Conservation (phyloP, 2,329 filamentous ascomycete species). For the Pleoardoris graminearum region DNA sequence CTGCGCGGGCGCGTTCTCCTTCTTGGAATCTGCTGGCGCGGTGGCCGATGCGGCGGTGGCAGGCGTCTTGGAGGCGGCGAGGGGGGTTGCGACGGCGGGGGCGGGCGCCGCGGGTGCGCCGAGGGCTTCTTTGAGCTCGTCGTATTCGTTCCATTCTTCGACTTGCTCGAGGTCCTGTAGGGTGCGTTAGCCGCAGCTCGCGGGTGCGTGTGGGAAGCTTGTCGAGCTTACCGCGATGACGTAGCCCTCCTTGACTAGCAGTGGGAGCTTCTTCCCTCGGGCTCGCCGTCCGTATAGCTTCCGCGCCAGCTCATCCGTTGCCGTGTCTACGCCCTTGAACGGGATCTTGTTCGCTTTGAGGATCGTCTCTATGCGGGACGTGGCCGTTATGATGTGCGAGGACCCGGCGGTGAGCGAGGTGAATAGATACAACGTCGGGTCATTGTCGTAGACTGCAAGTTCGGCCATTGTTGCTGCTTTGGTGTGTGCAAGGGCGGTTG, state of each 20-base stretch:
- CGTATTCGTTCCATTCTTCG: slow-evolving; percentile 99
- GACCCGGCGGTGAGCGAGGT: slow-evolving; percentile 95
- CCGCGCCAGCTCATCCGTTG: slow-evolving; percentile 84
- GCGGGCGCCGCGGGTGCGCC: slow-evolving; percentile 44
- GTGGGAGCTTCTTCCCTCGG: slow-evolving; percentile 86
- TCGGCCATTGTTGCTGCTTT: slow-evolving; percentile 37
- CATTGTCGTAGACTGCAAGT: slow-evolving; percentile 50
- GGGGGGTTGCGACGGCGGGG: slow-evolving; percentile 37
- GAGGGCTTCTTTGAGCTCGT: slow-evolving; percentile 87
- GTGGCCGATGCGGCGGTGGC: background rate
- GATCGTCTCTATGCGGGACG: slow-evolving; percentile 93
- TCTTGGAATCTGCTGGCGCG: slow-evolving; percentile 20
- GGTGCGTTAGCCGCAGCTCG: too few species aligned
- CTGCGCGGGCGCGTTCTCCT: slow-evolving; percentile 30
- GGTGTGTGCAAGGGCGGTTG: slow-evolving; percentile 7
- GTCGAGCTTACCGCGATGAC: slow-evolving; percentile 78
- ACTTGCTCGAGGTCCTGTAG: slow-evolving; percentile 95
- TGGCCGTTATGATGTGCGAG: slow-evolving; percentile 94
- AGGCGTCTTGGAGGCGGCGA: slow-evolving; percentile 1
- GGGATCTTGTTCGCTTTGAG: slow-evolving; percentile 91
- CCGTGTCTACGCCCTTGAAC: slow-evolving; percentile 89
- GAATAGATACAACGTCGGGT: slow-evolving; percentile 78
- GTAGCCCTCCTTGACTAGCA: slow-evolving; percentile 81
- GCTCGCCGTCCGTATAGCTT: slow-evolving; percentile 86
- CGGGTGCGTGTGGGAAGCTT: too few species aligned